A percentile compares a stretch with the other conserved stretches of the same genome.
Conservation (phyloP, 257 asterid species). For the Solanum lignicaule region DNA sequence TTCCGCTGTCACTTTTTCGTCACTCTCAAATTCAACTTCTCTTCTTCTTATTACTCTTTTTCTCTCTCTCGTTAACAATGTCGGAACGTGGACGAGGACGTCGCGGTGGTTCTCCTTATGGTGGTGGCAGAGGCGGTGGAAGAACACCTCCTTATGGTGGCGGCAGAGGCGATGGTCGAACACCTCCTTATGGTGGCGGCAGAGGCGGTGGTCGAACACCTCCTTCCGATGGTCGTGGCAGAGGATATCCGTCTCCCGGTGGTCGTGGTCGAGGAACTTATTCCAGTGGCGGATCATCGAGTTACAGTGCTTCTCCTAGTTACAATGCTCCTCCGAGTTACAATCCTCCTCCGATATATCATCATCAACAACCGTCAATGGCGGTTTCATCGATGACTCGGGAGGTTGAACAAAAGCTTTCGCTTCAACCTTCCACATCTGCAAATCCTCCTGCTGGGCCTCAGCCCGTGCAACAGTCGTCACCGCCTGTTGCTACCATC, state of each 20-base stretch:
- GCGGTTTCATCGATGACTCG: slow-evolving; percentile 8
- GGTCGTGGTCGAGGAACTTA: not conserved
- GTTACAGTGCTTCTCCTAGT: not conserved
- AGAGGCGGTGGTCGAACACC: not conserved
- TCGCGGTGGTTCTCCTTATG: not conserved
- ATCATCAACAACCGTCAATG: not conserved
- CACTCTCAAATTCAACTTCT: not conserved
- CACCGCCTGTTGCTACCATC: not conserved
- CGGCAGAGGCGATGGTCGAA: not conserved
- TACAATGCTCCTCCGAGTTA: not conserved
- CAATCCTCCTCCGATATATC: not conserved
- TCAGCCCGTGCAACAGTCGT: not conserved
- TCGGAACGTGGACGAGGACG: slow-evolving; percentile 15
- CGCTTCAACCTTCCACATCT: slow-evolving; percentile 8
- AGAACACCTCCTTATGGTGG: not conserved
- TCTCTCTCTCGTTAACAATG: not conserved
- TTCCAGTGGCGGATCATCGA: not conserved
- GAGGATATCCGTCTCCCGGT: not conserved
- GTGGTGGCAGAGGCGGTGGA: not conserved
- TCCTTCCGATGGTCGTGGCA: not conserved
- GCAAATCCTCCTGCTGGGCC: not conserved
- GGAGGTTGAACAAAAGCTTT: slow-evolving; percentile 29
- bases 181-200: not conserved
- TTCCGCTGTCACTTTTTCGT: not conserved
- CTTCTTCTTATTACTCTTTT: not conserved